Conservation (phyloP, 257 asterid species). For the Lantana camara region DNA sequence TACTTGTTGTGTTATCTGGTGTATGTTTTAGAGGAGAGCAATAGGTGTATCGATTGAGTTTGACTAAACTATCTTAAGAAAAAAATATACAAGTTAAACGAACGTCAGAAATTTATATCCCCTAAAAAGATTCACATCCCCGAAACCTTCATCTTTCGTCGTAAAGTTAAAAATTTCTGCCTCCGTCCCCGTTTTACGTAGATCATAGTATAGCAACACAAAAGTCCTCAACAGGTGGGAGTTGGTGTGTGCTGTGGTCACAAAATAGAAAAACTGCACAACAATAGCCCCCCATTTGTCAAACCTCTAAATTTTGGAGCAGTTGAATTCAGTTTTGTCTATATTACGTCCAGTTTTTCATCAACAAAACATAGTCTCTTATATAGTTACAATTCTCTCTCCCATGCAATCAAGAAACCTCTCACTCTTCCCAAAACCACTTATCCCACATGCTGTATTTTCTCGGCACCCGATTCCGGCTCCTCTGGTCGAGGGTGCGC, state of each 20-base stretch:
- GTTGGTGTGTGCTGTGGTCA: conserved; percentile 64
- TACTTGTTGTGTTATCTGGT: too few species aligned
- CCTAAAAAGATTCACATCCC: too few species aligned
- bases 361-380: not conserved
- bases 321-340: conserved; percentile 53
- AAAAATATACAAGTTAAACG: too few species aligned
- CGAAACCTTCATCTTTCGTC: too few species aligned
- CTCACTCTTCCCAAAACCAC: conserved; percentile 40
- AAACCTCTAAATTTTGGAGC: conserved; percentile 54
- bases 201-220: conserved; percentile 22
- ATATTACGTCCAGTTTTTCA: conserved; percentile 23
- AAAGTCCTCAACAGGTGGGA: conserved; percentile 67
- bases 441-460: conserved; percentile 44
- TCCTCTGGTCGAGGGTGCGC: conserved; percentile 53
- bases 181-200: not conserved
- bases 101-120: too few species aligned
- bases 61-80: too few species aligned
- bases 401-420: conserved; percentile 47
- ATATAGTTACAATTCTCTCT: not conserved
- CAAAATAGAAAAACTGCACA: conserved; percentile 35
- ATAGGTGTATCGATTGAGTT: too few species aligned
- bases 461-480: conserved; percentile 48
- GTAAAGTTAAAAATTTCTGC: too few species aligned
- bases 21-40: too few species aligned
- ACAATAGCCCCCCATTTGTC: conserved; percentile 40